Conservation (phyloP, 2,329 filamentous ascomycete genomes). For the Trichoderma gracile region DNA sequence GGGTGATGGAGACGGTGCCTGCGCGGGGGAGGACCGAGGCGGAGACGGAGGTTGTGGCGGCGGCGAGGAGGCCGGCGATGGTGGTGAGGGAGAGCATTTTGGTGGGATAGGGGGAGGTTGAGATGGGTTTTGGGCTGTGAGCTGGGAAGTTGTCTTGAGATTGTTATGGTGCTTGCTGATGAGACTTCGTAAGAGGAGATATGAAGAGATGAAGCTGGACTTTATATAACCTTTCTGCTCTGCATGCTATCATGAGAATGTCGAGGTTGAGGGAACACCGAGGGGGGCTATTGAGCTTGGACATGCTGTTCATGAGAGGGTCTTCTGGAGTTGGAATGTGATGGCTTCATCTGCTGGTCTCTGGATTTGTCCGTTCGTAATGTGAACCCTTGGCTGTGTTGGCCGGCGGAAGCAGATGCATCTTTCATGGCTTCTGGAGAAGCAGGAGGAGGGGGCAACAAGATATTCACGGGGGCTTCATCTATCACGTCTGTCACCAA, state of each 20-base stretch:
- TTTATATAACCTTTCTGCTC: neutral
- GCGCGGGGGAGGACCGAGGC: constrained; percentile 35
- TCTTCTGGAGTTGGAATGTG: neutral
- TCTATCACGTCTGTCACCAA: too few relatives aligned
- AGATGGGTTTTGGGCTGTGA: neutral
- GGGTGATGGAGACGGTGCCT: constrained; percentile 47
- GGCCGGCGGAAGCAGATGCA: neutral
- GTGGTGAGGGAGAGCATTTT: constrained; percentile 34
- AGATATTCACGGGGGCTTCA: too few relatives aligned
- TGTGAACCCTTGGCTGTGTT: neutral
- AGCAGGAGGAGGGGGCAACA: neutral
- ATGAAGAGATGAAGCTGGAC: neutral
- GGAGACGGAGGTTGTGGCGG: constrained; percentile 32
- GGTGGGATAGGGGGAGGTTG: neutral
- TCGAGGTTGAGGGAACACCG: neutral
- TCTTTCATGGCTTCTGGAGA: neutral
- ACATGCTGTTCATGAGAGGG: neutral
- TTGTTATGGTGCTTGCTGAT: constrained; percentile 9
- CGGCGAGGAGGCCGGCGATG: constrained; percentile 36
- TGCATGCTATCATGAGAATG: neutral
- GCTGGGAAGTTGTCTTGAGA: neutral
- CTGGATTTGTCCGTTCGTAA: neutral
- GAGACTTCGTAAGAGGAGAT: neutral
- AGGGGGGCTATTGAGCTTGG: too few relatives aligned
- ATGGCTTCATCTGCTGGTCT: neutral